Conservation (phyloP, 805 yeast species). For the Candida stauntonica region DNA sequence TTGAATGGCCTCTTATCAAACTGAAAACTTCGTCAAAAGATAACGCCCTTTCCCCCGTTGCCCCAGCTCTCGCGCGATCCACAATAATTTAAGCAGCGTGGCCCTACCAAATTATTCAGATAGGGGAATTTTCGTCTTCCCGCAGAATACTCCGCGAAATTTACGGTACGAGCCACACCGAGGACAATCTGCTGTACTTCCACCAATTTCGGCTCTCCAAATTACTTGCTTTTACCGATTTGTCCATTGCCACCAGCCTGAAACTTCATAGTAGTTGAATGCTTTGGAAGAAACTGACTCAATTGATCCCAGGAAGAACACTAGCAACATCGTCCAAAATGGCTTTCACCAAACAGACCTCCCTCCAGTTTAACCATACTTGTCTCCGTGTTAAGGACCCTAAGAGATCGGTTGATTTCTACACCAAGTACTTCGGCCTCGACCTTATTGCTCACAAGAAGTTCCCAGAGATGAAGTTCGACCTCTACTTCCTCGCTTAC, state of each 20-base stretch:
- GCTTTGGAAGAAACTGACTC: not conserved
- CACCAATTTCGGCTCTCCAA: no score
- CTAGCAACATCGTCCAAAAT: constrained; percentile 1
- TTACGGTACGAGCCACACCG: no score
- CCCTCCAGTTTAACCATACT: constrained; percentile 54
- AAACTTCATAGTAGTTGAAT: no score
- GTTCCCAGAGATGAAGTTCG: constrained; percentile 52
- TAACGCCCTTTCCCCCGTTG: not conserved
- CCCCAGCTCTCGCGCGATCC: not conserved
- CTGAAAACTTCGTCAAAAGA: no score
- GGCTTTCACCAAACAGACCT: constrained; percentile 11
- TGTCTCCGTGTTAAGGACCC: constrained; percentile 84
- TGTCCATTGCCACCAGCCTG: no score
- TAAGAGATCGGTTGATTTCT: constrained; percentile 64
- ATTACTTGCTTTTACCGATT: no score
- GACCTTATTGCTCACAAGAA: constrained; percentile 48
- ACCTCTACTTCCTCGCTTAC: constrained; percentile 63
- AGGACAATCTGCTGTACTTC: no score
- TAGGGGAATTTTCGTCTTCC: no score
- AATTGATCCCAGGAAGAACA: not conserved
- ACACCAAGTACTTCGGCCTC: constrained; percentile 72
- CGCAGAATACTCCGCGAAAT: no score
- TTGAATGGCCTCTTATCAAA: no score
- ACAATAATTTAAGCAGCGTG: not conserved
- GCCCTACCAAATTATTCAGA: no score